A percentile compares a stretch with the other conserved stretches of the same genome.
These are phyloP conservation scores for Eucalyptus decipiens DNA, from an alignment of 345 rosid species.

Conservation along the genomic window DNA sequence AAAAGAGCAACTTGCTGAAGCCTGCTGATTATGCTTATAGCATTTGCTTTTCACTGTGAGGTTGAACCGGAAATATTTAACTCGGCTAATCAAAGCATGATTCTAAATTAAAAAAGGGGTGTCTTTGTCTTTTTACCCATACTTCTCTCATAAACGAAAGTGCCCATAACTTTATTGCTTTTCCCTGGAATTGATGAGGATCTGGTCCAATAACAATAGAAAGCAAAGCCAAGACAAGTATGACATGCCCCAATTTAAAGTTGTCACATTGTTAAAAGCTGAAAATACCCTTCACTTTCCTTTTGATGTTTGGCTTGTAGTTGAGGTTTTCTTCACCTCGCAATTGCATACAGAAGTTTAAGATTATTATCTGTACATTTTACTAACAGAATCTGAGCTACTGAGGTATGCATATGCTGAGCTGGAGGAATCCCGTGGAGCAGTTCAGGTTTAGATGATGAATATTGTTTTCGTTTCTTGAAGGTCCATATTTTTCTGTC, in stretches of 20 bases:
- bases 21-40: neutral
- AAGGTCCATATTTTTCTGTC: neutral
- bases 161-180: neutral
- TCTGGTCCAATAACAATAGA: neutral
- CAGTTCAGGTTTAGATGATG: conserved; percentile 35
- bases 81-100: neutral
- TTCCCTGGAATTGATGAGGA: neutral
- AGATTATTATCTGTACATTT: neutral
- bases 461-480: neutral
- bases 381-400: conserved; percentile 62
- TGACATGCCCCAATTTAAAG: neutral
- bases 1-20: neutral
- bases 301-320: neutral
- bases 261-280: neutral
- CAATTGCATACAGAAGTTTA: neutral
- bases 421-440: conserved; percentile 91
- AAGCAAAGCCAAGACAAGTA: neutral
- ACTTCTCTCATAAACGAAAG: neutral
- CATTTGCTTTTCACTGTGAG: neutral
- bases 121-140: neutral
- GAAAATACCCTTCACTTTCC: neutral
- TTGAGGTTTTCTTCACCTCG: neutral
- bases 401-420: conserved; percentile 92
- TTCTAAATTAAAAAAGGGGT: neutral
- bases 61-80: neutral